phyloP scores from a whole-genome alignment of 352 stramenopile species.

The Pseudoperonospora humuli region DNA sequence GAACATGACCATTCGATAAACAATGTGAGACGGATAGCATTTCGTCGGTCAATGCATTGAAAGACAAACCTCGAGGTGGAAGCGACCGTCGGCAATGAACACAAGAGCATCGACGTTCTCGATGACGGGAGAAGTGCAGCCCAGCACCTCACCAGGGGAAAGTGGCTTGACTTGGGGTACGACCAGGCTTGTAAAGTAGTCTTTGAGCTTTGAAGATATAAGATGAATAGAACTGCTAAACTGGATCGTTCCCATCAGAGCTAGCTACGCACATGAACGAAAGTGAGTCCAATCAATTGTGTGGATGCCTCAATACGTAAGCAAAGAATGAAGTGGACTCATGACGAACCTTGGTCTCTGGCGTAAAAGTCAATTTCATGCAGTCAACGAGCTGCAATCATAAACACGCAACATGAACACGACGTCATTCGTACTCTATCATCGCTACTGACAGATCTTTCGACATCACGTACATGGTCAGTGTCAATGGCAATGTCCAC shows the following conservation, averaged over 20 bases:
- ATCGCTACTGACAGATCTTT: neutral
- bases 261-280: conserved; percentile 41
- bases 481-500: conserved; percentile 99
- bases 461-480: conserved; percentile 65
- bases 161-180: conserved; percentile 96
- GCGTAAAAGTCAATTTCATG: conserved; percentile 87
- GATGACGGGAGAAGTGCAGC: conserved; percentile 95
- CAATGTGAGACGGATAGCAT: neutral
- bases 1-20: neutral
- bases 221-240: conserved; percentile 90
- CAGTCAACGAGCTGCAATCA: conserved; percentile 87
- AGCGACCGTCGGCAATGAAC: conserved; percentile 98
- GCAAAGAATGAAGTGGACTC: neutral
- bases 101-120: conserved; percentile 90
- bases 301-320: too few relatives aligned
- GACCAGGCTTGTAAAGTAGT: conserved; percentile 73
- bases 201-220: conserved; percentile 58
- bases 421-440: neutral
- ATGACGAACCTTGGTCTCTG: conserved; percentile 54
- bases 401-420: neutral
- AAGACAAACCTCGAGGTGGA: conserved; percentile 94
- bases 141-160: conserved; percentile 96
- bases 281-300: neutral
- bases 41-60: neutral
- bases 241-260: conserved; percentile 94